These are phyloP conservation scores for Corynascus novoguineensis DNA, from an alignment of 495 filamentous ascomycete genomes.

Conservation along the genomic window DNA sequence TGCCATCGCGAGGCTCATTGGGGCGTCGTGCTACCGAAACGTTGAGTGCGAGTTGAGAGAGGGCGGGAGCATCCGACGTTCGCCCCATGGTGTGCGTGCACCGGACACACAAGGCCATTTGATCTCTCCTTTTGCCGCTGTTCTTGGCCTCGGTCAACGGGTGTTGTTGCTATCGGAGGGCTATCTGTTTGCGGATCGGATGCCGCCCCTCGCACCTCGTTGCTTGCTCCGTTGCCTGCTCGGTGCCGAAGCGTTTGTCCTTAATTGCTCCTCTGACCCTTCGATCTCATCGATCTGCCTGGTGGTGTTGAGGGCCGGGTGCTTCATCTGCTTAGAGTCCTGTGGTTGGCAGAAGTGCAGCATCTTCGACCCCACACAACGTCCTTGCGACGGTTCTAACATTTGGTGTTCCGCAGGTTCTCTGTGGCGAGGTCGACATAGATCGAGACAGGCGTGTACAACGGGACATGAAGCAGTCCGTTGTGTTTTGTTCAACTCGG, in stretches of 20 bases:
- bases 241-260: constrained; percentile 14
- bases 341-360: neutral
- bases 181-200: constrained; percentile 14
- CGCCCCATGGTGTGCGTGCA: neutral
- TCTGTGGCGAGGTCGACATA: neutral
- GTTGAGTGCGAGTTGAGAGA: neutral
- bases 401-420: neutral
- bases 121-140: constrained; percentile 10
- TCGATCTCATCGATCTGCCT: neutral
- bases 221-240: constrained; percentile 10
- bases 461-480: constrained; percentile 4
- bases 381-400: neutral
- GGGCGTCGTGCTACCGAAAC: neutral
- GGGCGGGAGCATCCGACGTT: neutral
- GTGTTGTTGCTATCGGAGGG: neutral
- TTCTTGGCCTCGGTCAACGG: constrained; percentile 7
- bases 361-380: neutral
- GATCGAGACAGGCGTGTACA: constrained; percentile 9
- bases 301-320: neutral
- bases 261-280: neutral
- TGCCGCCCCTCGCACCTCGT: constrained; percentile 5
- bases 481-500: constrained; percentile 9
- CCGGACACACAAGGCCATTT: neutral
- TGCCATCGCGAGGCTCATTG: neutral
- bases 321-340: neutral